Evolutionary conservation across 2,329 filamentous ascomycete genomes (phyloP).

Genomic region (Aspergillus sp.): DNA sequence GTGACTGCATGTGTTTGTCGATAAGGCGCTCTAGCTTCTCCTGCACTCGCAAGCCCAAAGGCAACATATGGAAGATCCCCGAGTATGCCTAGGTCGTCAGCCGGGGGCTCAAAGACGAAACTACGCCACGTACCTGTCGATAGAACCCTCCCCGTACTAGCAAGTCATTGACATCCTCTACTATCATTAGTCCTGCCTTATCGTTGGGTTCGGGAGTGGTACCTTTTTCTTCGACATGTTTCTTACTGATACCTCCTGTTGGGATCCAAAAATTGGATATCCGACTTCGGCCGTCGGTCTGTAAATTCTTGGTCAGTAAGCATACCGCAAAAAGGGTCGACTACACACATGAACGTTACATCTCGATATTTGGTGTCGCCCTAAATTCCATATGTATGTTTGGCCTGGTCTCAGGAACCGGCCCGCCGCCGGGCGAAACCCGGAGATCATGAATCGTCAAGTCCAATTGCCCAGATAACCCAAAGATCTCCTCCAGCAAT

Average conservation of each 20-base stretch:
- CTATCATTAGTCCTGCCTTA: constrained; percentile 15
- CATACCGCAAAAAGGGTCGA: not conserved
- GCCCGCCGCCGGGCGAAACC: constrained; percentile 30
- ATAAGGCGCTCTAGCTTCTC: constrained; percentile 84
- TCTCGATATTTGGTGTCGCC: constrained; percentile 23
- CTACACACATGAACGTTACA: constrained; percentile 44
- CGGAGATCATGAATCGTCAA: constrained; percentile 32
- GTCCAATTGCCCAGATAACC: not conserved
- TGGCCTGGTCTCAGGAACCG: constrained; percentile 30
- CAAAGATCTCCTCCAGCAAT: not conserved
- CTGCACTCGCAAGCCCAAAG: constrained; percentile 83
- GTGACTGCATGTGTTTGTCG: constrained; percentile 81
- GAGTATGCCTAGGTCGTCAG: constrained; percentile 69
- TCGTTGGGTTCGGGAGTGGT: not conserved
- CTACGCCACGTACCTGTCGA: constrained; percentile 60
- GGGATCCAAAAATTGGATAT: constrained; percentile 81
- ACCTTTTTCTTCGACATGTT: constrained; percentile 54
- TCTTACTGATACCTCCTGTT: constrained; percentile 67
- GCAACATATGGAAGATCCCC: constrained; percentile 90
- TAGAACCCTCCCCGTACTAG: constrained; percentile 74
- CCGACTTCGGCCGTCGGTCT: constrained; percentile 63
- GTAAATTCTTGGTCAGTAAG: constrained; percentile 19
- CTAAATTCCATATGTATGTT: constrained; percentile 31
- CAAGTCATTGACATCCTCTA: constrained; percentile 66
- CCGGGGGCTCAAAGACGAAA: not conserved